These are phyloP conservation scores for Phylloporus sp. DNA, from an alignment of 768 basidiomycete genomes.

Conservation along the genomic window DNA sequence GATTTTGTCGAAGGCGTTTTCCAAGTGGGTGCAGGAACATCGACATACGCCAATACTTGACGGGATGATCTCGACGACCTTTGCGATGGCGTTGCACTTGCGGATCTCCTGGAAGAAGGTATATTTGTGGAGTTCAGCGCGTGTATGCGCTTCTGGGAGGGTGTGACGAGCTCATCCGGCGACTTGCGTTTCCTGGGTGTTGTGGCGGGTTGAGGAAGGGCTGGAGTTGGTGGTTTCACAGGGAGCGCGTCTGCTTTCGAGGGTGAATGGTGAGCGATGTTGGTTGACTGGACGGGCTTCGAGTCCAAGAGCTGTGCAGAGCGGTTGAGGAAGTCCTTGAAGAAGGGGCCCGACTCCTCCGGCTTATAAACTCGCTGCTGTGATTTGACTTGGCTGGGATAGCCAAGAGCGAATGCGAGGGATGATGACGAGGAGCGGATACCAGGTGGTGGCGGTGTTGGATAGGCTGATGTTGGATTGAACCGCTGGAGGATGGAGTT, in stretches of 20 bases:
- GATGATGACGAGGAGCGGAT: conserved; percentile 69
- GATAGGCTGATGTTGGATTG: conserved; percentile 60
- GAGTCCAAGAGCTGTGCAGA: conserved; percentile 44
- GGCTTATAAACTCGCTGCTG: conserved; percentile 40
- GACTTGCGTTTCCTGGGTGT: conserved; percentile 75
- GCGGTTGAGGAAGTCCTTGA: conserved; percentile 54
- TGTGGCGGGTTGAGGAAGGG: conserved; percentile 22
- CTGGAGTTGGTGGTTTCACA: conserved; percentile 5
- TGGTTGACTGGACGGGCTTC: conserved; percentile 16
- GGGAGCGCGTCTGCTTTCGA: conserved; percentile 15
- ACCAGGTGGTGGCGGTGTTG: conserved; percentile 64
- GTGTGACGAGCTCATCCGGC: conserved; percentile 54
- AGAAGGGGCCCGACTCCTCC: conserved; percentile 60
- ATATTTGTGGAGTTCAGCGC: conserved; percentile 8
- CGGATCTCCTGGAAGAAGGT: conserved; percentile 10
- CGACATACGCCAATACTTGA: conserved; percentile 32
- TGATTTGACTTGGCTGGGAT: conserved; percentile 28
- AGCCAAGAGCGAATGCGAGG: conserved; percentile 68
- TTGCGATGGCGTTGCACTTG: conserved; percentile 24
- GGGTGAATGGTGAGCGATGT: conserved; percentile 17
- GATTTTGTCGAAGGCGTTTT: conserved; percentile 28
- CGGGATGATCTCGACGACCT: conserved; percentile 30
- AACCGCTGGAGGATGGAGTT: conserved; percentile 64
- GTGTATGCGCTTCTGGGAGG: conserved; percentile 58
- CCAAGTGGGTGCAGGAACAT: conserved; percentile 28